Conservation (phyloP, 345 rosid species). For the Linum trigynum region DNA sequence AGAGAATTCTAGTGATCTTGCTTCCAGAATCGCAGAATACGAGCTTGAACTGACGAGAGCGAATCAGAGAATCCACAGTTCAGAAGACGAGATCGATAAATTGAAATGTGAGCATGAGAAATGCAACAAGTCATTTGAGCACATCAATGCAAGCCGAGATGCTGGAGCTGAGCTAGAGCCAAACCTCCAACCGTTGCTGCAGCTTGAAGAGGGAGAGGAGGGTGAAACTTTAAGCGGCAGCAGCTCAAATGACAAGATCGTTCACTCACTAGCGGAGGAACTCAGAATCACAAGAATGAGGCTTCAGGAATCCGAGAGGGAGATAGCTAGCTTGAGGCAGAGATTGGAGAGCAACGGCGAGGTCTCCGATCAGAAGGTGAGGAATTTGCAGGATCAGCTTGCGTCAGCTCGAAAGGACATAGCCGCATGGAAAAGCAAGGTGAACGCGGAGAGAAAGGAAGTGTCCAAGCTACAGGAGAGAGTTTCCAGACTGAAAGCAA, state of each 20-base stretch:
- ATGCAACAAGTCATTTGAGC: constrained; percentile 17
- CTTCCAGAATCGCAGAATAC: constrained; percentile 18
- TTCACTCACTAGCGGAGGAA: neutral
- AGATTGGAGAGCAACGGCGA: neutral
- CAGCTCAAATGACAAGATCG: neutral
- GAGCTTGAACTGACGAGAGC: constrained; percentile 45
- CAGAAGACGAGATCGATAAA: constrained; percentile 48
- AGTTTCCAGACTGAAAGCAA: constrained; percentile 18
- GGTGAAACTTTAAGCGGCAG: neutral
- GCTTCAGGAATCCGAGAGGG: constrained; percentile 17
- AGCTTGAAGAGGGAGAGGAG: neutral
- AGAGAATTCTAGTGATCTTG: constrained; percentile 32
- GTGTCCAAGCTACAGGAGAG: constrained; percentile 36
- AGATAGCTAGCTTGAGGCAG: constrained; percentile 6
- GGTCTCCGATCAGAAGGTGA: constrained; percentile 4
- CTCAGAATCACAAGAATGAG: constrained; percentile 21
- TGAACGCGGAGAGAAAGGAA: constrained; percentile 33
- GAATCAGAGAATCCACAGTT: constrained; percentile 33
- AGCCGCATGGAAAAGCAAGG: constrained; percentile 18
- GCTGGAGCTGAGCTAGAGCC: constrained; percentile 30
- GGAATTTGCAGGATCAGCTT: constrained; percentile 23
- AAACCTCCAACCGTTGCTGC: neutral
- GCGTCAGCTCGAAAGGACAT: constrained; percentile 19
- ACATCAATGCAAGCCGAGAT: constrained; percentile 16
- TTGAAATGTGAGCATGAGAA: constrained; percentile 36